Percentiles rank a stretch among this genome's conserved stretches.
Conservation (phyloP, 225 moss, liverwort and hornwort genomes). For the Rhytidiadelphus loreus region DNA sequence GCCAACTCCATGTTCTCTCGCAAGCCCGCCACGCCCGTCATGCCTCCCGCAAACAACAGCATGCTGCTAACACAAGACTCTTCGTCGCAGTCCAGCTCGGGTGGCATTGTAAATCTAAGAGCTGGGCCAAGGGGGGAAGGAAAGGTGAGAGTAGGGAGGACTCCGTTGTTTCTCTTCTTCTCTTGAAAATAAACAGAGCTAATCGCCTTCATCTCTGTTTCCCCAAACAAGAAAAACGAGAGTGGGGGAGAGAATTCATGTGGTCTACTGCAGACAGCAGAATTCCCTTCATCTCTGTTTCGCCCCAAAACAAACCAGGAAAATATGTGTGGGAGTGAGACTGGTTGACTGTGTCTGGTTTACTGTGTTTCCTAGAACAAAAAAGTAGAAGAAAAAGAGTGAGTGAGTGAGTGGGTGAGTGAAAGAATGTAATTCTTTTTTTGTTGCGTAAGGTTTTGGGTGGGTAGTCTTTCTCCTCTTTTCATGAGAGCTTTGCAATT, state of each 20-base stretch:
- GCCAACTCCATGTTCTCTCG: neutral
- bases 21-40: neutral
- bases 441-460: no score
- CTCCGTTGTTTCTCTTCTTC: neutral
- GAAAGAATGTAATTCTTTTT: no score
- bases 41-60: neutral
- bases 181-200: neutral
- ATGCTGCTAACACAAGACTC: neutral
- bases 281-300: no score
- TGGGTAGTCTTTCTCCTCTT: no score
- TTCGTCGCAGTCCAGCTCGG: neutral
- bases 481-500: neutral
- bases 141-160: neutral
- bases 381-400: no score
- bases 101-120: conserved; percentile 39
- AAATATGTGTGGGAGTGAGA: no score
- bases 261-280: neutral
- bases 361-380: no score
- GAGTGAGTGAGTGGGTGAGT: no score
- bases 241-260: neutral
- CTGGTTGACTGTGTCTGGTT: no score
- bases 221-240: neutral
- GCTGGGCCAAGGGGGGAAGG: neutral
- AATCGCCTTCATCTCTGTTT: neutral
- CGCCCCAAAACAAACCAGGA: no score